Evolutionary conservation across 495 filamentous ascomycete species (phyloP).

Genomic region (Neurospora sp.): DNA sequence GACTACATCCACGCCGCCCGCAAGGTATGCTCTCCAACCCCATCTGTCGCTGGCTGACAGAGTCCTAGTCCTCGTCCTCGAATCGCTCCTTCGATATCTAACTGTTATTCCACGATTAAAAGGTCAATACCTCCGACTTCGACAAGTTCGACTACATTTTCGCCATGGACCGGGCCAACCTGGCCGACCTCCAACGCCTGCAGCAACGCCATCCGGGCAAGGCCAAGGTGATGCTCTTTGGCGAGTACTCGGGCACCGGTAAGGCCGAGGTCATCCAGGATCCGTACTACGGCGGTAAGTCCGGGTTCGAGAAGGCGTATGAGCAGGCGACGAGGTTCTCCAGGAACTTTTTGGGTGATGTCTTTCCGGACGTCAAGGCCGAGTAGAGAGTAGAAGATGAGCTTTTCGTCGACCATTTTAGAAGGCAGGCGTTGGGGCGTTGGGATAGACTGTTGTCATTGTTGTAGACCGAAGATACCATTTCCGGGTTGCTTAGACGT

Average conservation of each 20-base stretch:
- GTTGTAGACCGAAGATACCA: conserved; percentile 5
- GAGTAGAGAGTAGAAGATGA: conserved; percentile 1
- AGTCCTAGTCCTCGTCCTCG: background rate
- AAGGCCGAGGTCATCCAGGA: conserved; percentile 68
- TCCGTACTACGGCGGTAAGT: conserved; percentile 79
- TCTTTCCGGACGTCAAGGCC: conserved; percentile 32
- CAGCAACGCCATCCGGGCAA: conserved; percentile 43
- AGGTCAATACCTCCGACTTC: conserved; percentile 49
- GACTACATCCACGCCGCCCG: conserved; percentile 70
- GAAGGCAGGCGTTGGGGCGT: background rate
- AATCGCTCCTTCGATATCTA: background rate
- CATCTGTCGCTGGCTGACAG: background rate
- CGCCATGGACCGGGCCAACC: conserved; percentile 86
- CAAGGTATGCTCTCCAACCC: conserved; percentile 39
- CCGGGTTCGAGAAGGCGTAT: conserved; percentile 80
- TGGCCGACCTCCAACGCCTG: conserved; percentile 56
- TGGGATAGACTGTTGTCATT: background rate
- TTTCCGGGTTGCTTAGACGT: background rate
- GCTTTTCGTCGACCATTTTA: background rate
- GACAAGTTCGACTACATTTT: conserved; percentile 81
- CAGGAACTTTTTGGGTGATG: conserved; percentile 53
- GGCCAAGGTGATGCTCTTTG: conserved; percentile 68
- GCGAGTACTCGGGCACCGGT: conserved; percentile 62
- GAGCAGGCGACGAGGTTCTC: conserved; percentile 76
- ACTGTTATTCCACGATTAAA: background rate